Evolutionary conservation across 106 monocot species (phyloP).

Genomic region (Alisma plantagoaquatica): DNA sequence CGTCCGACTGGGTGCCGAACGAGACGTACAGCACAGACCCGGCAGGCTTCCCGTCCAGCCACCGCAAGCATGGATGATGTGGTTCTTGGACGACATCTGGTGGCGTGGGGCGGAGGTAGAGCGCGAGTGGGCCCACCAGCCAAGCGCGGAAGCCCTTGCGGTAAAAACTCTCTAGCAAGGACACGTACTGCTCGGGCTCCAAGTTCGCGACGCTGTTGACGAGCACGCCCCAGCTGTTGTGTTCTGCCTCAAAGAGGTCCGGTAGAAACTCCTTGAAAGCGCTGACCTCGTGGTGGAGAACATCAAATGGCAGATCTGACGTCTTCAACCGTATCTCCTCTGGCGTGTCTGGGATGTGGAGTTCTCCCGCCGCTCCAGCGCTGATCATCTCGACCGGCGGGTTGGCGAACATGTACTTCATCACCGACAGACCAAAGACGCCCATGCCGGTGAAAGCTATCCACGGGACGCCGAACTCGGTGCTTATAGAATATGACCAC

Average conservation of each 20-base stretch:
- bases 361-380: background rate
- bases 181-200: constrained; percentile 28
- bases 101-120: constrained; percentile 2
- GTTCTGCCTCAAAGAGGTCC: constrained; percentile 9
- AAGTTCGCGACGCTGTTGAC: constrained; percentile 42
- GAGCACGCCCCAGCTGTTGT: constrained; percentile 36
- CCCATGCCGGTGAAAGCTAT: constrained; percentile 42
- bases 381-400: background rate
- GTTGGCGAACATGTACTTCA: constrained; percentile 10
- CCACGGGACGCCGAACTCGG: constrained; percentile 26
- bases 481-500: too few species aligned
- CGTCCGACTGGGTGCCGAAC: constrained; percentile 32
- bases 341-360: constrained; percentile 18
- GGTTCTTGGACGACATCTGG: background rate
- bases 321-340: background rate
- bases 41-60: constrained; percentile 15
- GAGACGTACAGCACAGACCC: constrained; percentile 31
- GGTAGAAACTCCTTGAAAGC: constrained; percentile 10
- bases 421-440: constrained; percentile 22
- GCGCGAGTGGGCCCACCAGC: constrained; percentile 35
- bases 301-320: constrained; percentile 9
- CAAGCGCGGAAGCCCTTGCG: constrained; percentile 21
- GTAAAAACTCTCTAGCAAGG: constrained; percentile 26
- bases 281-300: constrained; percentile 6
- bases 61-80: background rate